These are phyloP conservation scores for Chimonanthus salicifolius DNA, from an alignment of 164 flowering plant species.

Conservation along the genomic window DNA sequence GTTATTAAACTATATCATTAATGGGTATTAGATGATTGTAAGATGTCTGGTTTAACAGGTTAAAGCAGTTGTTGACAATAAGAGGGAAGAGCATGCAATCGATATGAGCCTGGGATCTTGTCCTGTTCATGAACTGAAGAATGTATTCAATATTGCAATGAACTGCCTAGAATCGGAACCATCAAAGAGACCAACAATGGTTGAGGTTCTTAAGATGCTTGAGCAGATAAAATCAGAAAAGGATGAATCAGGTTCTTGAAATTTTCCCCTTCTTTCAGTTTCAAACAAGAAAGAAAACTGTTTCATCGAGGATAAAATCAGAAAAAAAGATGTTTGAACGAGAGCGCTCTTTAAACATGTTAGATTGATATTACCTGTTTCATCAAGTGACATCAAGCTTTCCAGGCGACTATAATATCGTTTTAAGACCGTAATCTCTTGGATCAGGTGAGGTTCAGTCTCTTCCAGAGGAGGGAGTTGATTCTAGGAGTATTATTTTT, in stretches of 20 bases:
- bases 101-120: conserved; percentile 44
- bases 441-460: not conserved
- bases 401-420: not conserved
- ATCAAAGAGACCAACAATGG: conserved; percentile 78
- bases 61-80: conserved; percentile 56
- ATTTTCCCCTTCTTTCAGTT: not conserved
- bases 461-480: not conserved
- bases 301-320: not conserved
- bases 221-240: conserved; percentile 48
- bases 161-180: conserved; percentile 85
- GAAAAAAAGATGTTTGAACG: not conserved
- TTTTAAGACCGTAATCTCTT: too few relatives aligned
- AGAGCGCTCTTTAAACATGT: not conserved
- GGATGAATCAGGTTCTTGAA: conserved; percentile 17
- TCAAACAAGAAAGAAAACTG: not conserved
- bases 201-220: conserved; percentile 79
- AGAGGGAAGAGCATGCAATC: conserved; percentile 62
- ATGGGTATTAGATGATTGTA: not conserved
- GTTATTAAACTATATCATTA: not conserved
- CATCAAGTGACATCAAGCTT: not conserved
- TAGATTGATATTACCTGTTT: not conserved
- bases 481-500: not conserved
- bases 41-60: conserved; percentile 41
- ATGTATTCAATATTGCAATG: conserved; percentile 53
- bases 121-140: conserved; percentile 53